A percentile compares a stretch with the other conserved stretches of the same genome.
Conservation (phyloP, 2,329 filamentous ascomycete species). For the Beauveria caledonica region DNA sequence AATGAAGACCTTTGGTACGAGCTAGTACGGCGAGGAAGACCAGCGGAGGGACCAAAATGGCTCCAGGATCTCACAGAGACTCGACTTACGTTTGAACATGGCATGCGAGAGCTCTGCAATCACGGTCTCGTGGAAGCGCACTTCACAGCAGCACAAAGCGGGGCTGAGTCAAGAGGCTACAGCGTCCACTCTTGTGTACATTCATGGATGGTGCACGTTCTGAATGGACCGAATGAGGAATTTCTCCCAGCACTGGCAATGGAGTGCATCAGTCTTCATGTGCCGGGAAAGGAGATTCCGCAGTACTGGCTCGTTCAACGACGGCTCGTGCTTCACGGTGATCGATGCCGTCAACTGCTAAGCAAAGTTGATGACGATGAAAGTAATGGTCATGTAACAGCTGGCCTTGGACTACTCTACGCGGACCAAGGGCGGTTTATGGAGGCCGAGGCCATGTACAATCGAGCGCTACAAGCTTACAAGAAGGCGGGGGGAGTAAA, state of each 20-base stretch:
- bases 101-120: slow-evolving; percentile 21
- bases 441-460: too few species aligned
- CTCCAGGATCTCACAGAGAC: slow-evolving; percentile 16
- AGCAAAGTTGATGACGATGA: not conserved
- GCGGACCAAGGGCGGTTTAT: not conserved
- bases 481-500: too few species aligned
- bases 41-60: slow-evolving; percentile 16
- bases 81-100: slow-evolving; percentile 19
- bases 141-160: too few species aligned
- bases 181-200: slow-evolving; percentile 28
- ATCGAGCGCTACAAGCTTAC: too few species aligned
- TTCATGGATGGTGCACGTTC: slow-evolving; percentile 21
- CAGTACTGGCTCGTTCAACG: slow-evolving; percentile 15
- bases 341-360: slow-evolving; percentile 12
- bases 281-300: not conserved
- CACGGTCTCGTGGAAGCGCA: slow-evolving; percentile 18
- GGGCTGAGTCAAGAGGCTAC: slow-evolving; percentile 19
- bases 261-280: too few species aligned
- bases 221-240: slow-evolving; percentile 15
- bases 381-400: not conserved
- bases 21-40: slow-evolving; percentile 22
- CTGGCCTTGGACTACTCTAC: not conserved
- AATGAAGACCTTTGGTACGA: slow-evolving; percentile 37
- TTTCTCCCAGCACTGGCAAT: too few species aligned
- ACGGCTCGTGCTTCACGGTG: slow-evolving; percentile 17